Evolutionary conservation across 1,284 basidiomycete genomes (phyloP).

Genomic region (Pseudozyma tsukubaensis): DNA sequence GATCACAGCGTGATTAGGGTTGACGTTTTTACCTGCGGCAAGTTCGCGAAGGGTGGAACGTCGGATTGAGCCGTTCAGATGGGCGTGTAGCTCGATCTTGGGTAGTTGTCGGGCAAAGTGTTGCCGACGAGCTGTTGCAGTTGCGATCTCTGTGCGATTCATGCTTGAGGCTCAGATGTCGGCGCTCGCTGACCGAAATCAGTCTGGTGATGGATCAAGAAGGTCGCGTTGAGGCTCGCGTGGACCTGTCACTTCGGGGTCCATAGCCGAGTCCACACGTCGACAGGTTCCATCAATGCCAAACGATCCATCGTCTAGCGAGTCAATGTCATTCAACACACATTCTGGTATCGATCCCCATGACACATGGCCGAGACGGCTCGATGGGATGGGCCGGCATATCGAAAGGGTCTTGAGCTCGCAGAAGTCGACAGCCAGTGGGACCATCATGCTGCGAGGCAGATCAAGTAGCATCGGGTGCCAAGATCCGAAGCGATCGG

Average conservation of each 20-base stretch:
- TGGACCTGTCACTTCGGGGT: neutral
- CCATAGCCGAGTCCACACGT: neutral
- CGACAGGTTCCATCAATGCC: neutral
- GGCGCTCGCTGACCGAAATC: neutral
- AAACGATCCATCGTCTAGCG: neutral
- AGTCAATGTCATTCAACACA: no score
- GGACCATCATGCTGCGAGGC: neutral
- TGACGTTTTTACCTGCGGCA: slow-evolving; percentile 13
- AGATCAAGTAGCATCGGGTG: no score
- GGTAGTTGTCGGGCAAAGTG: slow-evolving; percentile 17
- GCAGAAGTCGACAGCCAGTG: slow-evolving; percentile 6
- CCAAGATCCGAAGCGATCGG: no score
- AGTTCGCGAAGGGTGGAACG: slow-evolving; percentile 32
- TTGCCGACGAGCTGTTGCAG: neutral
- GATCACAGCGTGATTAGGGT: slow-evolving; percentile 17
- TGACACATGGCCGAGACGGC: no score
- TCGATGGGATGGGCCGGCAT: no score
- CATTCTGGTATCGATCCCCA: no score
- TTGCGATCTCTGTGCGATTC: neutral
- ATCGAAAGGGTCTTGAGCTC: neutral
- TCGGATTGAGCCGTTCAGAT: slow-evolving; percentile 52
- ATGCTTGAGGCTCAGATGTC: neutral
- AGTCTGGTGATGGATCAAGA: neutral
- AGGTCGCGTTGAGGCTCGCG: neutral
- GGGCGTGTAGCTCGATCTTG: slow-evolving; percentile 55